These are phyloP conservation scores for Microbotryum intermedium DNA, from an alignment of 1,284 basidiomycete species.

Conservation along the genomic window DNA sequence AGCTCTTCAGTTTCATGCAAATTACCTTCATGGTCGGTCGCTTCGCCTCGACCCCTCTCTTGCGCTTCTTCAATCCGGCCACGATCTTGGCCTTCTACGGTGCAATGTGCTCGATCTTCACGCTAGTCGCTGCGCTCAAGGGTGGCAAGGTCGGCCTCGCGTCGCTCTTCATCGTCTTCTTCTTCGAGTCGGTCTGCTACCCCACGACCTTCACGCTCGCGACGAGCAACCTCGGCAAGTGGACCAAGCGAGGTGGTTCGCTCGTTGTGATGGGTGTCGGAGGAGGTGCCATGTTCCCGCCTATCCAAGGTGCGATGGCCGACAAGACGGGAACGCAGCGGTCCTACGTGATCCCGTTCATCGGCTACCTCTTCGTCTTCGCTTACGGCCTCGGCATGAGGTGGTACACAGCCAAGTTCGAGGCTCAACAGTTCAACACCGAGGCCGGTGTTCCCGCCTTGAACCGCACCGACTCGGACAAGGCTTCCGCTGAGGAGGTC, in stretches of 20 bases:
- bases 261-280: slow-evolving; percentile 48
- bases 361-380: neutral
- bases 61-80: slow-evolving; percentile 56
- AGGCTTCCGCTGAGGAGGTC: too few relatives aligned
- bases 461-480: too few relatives aligned
- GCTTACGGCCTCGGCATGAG: slow-evolving; percentile 16
- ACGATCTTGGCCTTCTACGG: slow-evolving; percentile 54
- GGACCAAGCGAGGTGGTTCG: slow-evolving; percentile 61
- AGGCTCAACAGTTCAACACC: neutral
- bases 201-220: slow-evolving; percentile 54
- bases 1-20: slow-evolving; percentile 62
- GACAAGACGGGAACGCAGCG: slow-evolving; percentile 48
- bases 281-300: slow-evolving; percentile 55
- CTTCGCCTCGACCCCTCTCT: slow-evolving; percentile 55
- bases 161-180: slow-evolving; percentile 60
- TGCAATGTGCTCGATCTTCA: slow-evolving; percentile 49
- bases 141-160: slow-evolving; percentile 53
- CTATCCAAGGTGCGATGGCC: slow-evolving; percentile 59
- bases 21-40: slow-evolving; percentile 56
- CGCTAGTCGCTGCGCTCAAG: slow-evolving; percentile 49
- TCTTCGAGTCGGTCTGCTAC: slow-evolving; percentile 36
- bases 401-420: slow-evolving; percentile 1
- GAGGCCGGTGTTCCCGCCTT: too few relatives aligned
- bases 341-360: slow-evolving; percentile 41
- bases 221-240: slow-evolving; percentile 58